These are phyloP conservation scores for Saposhnikovia divaricata DNA, from an alignment of 129 eudicot species.

Conservation along the genomic window DNA sequence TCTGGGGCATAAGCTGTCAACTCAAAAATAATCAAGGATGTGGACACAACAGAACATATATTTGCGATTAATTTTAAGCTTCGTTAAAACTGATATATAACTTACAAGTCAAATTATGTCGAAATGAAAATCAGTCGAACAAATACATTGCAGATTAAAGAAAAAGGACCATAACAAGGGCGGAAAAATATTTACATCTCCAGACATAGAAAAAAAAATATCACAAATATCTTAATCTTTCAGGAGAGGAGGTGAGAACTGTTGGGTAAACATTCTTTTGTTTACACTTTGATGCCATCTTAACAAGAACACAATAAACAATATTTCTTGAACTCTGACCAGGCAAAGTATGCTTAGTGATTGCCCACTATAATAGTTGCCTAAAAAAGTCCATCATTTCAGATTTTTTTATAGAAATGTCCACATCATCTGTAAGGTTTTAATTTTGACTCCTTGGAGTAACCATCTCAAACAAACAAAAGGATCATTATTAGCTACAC, in stretches of 20 bases:
- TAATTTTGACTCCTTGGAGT: too few species aligned
- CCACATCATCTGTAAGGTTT: background rate
- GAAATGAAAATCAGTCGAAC: too few species aligned
- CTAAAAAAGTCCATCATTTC: background rate
- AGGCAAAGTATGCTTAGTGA: background rate
- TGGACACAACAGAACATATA: background rate
- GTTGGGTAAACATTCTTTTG: background rate
- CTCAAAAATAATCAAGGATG: background rate
- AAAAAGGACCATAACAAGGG: background rate
- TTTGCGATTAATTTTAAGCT: background rate
- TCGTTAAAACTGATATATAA: too few species aligned
- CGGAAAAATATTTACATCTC: too few species aligned
- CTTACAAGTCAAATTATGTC: too few species aligned
- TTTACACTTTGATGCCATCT: background rate
- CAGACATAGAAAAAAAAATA: too few species aligned
- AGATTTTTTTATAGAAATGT: background rate
- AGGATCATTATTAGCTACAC: background rate
- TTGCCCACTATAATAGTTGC: background rate
- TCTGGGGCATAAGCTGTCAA: background rate
- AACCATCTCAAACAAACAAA: too few species aligned
- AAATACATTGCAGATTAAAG: background rate
- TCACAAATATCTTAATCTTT: background rate
- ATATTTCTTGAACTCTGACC: background rate
- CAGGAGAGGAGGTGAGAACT: background rate
- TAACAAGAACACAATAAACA: background rate